phyloP scores from a whole-genome alignment of 2,329 filamentous ascomycete species.

The Emergomyces orientalis region DNA sequence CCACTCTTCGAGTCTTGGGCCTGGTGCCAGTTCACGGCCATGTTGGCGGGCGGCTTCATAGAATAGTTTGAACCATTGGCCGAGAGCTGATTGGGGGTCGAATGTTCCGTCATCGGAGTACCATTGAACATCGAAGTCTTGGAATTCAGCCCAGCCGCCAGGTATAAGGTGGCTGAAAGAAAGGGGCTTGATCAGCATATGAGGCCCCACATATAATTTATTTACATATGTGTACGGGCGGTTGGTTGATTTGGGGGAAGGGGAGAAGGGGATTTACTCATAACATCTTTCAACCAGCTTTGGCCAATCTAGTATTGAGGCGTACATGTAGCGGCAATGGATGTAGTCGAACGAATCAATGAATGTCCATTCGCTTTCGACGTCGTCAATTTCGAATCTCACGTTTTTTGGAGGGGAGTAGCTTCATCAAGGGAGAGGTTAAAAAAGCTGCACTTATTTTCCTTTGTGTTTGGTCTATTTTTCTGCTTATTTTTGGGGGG shows the following conservation, averaged over 20 bases:
- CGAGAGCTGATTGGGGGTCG: constrained; percentile 11
- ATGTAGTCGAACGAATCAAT: constrained; percentile 48
- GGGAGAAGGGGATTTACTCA: constrained; percentile 17
- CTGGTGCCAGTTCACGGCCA: constrained; percentile 15
- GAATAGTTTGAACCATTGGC: constrained; percentile 21
- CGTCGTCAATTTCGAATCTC: constrained; percentile 53
- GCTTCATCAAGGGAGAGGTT: neutral
- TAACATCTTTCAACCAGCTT: constrained; percentile 42
- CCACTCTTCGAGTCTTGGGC: constrained; percentile 10
- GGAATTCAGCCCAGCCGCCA: constrained; percentile 30
- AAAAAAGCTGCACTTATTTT: neutral
- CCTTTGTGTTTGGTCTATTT: neutral
- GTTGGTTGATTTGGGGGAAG: neutral
- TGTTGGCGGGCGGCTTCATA: constrained; percentile 20
- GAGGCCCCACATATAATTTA: neutral
- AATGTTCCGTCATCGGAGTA: constrained; percentile 25
- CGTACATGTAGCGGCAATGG: constrained; percentile 43
- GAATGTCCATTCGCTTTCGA: constrained; percentile 51
- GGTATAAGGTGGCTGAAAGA: constrained; percentile 10
- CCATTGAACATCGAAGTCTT: constrained; percentile 23
- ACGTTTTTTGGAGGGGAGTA: constrained; percentile 49
- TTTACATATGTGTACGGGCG: neutral
- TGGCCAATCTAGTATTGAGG: constrained; percentile 46
- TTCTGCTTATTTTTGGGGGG: neutral
- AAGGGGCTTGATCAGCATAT: neutral